Evolutionary conservation across 108 stramenopile species (phyloP), one percentile per base, ranked within the genome.

Genomic region (Pseudonitzschia multiseries): DNA sequence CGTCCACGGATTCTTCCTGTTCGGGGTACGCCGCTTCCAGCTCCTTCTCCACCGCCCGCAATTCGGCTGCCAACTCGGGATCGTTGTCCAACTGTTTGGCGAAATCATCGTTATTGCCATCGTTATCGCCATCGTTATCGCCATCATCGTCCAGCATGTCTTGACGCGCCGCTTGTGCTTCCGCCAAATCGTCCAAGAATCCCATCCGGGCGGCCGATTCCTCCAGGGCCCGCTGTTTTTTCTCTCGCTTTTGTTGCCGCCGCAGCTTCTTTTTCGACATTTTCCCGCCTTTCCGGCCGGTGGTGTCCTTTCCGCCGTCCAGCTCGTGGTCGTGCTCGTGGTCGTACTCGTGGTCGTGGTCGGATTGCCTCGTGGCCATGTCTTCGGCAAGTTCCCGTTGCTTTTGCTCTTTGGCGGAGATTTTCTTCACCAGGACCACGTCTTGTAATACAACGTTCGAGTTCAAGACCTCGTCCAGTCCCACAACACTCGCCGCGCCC

Each of bases 391-490:
- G 33, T 17, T 26, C 29, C 44, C 24, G 72, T 57, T 68, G 76
- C 71, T 31, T 44, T 44, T 50, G 46, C 17, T 69, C 74, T 57
- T 65, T 67, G 24, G 51, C 65, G 69, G 82, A 85, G 4, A 93
- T 84, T 78, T 99, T 99, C 56, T 96, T 95, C 40, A 99, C 97
- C 46, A 99, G 79, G 6, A 99, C 92, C 22, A 97, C 86, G 80
- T 99, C 98, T 1, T 98, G 99, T 65, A 98, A 60, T 32, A 80
- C 79, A 71, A 90, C 88, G 65, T 79, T 86, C 48, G 60, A 40
- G 68, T 86, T 69, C 6, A 84, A 17, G 79, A 80, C 52, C 42
- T 70, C 73, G 27, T 74, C 79, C 5, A 72, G 28, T 41, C 72
- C 79, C 21, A 70, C 79, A 15, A 72, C 79, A 26, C 71, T 64